A percentile compares a stretch with the other conserved stretches of the same genome.
Evolutionary conservation across 1,284 basidiomycete species (phyloP).

Genomic region (Tetrapyrgos nigripes): DNA sequence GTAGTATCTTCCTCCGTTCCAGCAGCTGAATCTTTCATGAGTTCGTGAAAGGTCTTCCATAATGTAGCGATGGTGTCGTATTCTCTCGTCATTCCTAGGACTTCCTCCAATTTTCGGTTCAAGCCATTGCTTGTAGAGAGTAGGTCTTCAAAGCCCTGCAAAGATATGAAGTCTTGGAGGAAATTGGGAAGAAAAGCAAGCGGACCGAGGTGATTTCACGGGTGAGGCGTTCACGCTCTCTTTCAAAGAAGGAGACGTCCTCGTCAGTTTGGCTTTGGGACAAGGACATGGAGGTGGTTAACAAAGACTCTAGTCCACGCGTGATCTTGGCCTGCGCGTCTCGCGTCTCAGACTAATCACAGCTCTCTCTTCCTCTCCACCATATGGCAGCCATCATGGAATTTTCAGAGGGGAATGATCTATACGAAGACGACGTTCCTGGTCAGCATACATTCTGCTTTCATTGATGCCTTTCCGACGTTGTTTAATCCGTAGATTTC

Average conservation of each 20-base stretch:
- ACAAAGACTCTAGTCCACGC: too few species aligned
- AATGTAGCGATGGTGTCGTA: slow-evolving; percentile 89
- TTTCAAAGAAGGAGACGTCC: slow-evolving; percentile 73
- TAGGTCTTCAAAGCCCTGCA: slow-evolving; percentile 89
- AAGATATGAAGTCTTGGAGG: background rate
- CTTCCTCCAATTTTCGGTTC: slow-evolving; percentile 93
- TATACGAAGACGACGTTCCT: background rate
- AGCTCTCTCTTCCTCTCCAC: background rate
- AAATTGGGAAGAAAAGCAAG: slow-evolving; percentile 8
- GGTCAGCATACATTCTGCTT: background rate
- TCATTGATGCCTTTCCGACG: background rate
- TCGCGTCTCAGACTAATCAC: background rate
- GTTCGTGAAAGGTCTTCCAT: slow-evolving; percentile 84
- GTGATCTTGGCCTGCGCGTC: too few species aligned
- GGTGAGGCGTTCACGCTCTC: slow-evolving; percentile 76
- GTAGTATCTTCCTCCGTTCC: slow-evolving; percentile 33
- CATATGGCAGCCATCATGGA: background rate
- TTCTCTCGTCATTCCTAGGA: slow-evolving; percentile 90
- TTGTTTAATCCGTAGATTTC: background rate
- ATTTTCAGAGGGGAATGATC: background rate
- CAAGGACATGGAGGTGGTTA: background rate
- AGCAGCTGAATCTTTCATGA: slow-evolving; percentile 68
- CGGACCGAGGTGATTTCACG: slow-evolving; percentile 76
- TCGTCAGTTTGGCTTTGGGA: slow-evolving; percentile 50
- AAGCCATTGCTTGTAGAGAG: slow-evolving; percentile 88